Percentiles rank a stretch among this genome's conserved stretches.
Conservation (phyloP, 345 rosid species). For the Pistacia atlantica region DNA sequence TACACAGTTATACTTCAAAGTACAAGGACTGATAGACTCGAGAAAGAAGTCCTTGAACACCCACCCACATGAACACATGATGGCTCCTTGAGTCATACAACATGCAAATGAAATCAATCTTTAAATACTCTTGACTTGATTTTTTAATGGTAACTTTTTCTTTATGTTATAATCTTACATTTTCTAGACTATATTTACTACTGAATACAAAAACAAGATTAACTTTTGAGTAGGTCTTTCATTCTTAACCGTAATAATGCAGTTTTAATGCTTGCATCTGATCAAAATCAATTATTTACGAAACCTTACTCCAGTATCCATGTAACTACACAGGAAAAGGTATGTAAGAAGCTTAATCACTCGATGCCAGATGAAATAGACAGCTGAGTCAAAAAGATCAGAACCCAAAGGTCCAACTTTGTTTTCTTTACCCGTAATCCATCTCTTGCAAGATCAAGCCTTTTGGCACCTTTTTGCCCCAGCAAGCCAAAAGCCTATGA, state of each 20-base stretch:
- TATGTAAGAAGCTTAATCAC: constrained; percentile 54
- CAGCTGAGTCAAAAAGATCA: constrained; percentile 82
- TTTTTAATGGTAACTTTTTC: too few relatives aligned
- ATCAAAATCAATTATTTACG: background rate
- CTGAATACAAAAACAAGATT: background rate
- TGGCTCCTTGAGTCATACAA: background rate
- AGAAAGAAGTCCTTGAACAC: background rate
- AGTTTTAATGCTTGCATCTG: background rate
- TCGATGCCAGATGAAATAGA: constrained; percentile 64
- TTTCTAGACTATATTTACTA: background rate
- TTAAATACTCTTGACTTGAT: too few relatives aligned
- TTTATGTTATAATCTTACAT: background rate
- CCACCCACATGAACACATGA: background rate
- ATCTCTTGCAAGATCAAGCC: constrained; percentile 69
- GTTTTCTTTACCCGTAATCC: constrained; percentile 66
- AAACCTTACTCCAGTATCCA: background rate
- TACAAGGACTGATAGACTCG: too few relatives aligned
- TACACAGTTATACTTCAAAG: too few relatives aligned
- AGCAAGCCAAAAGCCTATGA: constrained; percentile 65
- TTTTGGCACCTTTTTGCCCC: constrained; percentile 54
- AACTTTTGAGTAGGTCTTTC: background rate
- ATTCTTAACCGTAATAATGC: background rate
- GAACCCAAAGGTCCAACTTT: constrained; percentile 93
- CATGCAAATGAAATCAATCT: background rate
- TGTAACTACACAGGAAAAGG: background rate